Evolutionary conservation across 2,329 filamentous ascomycete species (phyloP), one percentile per base, ranked within the genome.

Genomic region (Penicillium capsulatum): DNA sequence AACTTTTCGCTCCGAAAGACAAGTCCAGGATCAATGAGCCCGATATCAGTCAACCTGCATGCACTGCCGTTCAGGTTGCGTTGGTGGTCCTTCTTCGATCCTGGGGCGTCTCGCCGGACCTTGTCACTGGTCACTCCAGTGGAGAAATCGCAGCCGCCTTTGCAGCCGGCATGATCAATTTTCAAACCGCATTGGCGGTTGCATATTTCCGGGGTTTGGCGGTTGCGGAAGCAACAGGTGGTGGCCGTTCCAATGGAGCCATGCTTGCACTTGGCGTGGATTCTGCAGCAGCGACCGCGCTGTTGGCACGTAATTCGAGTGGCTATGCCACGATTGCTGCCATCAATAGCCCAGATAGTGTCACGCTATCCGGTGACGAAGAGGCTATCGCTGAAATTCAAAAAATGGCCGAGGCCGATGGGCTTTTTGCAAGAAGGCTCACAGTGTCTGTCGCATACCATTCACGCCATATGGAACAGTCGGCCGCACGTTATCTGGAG

Each of bases 361-460:
- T 50, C 8, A 59, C 57, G 0, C n/a, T 55, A 2, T 52, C 53
- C 9, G 57, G 57, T 1, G 51, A 57, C 27, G 7, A 13, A 2
- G n/a, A 28, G 2, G 55, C 40, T 0, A 49, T 59, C 24, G 33
- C 42, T 1, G 49, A 61, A 22, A 17, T 65, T 10, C 44, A 55
- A 30, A 28, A 34, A 1, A 20, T 47, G 2, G 22, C 61, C 5
- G 45, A 57, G 14, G 32, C 42, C 13, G 44, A 55, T 14, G 37
- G 43, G 6, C 36, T 52, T 2, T 57, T 56, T 27, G 32, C 14
- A 7, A 37, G 53, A 9, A 38, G 35, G 6, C 44, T 58, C 5
- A 31, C 31, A 2, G 49, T 53, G 5, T 41, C 48, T 2, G 38
- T 35, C 3, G 54, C 54, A 2, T 58, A 57, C 22, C 55, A 58